Evolutionary conservation across 2,329 filamentous ascomycete species (phyloP).

Genomic region (Fusarium nanum): DNA sequence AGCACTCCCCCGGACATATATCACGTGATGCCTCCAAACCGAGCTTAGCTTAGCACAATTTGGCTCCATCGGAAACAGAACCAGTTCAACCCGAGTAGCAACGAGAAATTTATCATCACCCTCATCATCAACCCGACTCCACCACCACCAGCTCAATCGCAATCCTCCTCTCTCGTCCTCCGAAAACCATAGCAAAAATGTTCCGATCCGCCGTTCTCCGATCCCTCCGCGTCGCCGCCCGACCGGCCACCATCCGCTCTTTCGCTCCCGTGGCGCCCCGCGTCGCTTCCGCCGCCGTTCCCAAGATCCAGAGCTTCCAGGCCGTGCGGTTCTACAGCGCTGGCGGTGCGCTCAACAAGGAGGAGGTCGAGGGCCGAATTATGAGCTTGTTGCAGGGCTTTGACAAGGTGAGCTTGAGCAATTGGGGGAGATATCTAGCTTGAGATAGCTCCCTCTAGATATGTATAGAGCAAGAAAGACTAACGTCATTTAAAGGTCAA

Average conservation of each 20-base stretch:
- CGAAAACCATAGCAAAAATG: conserved; percentile 66
- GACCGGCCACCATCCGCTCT: conserved; percentile 69
- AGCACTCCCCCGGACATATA: neutral
- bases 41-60: conserved; percentile 44
- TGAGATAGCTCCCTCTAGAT: neutral
- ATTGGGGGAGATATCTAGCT: conserved; percentile 2
- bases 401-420: conserved; percentile 74
- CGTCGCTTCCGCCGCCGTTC: conserved; percentile 70
- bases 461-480: conserved; percentile 32
- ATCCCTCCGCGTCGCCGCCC: conserved; percentile 66
- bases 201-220: conserved; percentile 89
- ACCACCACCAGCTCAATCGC: conserved; percentile 33
- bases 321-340: conserved; percentile 89
- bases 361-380: conserved; percentile 92
- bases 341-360: conserved; percentile 78
- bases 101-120: conserved; percentile 62
- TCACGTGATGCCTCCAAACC: conserved; percentile 45
- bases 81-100: conserved; percentile 47
- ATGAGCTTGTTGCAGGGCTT: conserved; percentile 93
- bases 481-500: conserved; percentile 68
- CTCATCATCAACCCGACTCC: conserved; percentile 23
- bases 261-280: conserved; percentile 66
- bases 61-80: conserved; percentile 28
- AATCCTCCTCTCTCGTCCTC: conserved; percentile 15
- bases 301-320: conserved; percentile 71